Evolutionary conservation across 208 protist genomes (phyloP).

Genomic region (Leishmania braziliensis): DNA sequence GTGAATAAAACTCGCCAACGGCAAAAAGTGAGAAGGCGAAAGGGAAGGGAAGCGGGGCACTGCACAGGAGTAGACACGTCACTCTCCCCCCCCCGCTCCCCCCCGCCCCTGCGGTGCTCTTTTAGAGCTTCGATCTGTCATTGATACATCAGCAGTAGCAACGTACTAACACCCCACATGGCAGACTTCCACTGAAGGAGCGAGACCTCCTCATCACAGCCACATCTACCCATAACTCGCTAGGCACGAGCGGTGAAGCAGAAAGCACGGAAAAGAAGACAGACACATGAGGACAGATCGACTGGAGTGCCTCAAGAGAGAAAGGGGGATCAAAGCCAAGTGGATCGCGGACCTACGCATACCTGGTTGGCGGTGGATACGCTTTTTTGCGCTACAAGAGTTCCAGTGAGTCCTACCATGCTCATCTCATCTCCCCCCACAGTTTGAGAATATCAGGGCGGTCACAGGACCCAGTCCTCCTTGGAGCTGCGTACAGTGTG

Average conservation of each 20-base stretch:
- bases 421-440: background rate
- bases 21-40: background rate
- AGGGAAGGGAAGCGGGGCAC: background rate
- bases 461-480: conserved; percentile 41
- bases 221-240: background rate
- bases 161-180: background rate
- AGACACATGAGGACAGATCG: background rate
- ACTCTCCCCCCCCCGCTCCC: background rate
- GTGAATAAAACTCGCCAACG: too few species aligned
- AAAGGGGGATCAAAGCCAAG: background rate
- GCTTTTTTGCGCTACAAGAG: background rate
- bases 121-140: background rate
- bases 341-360: background rate
- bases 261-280: background rate
- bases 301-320: background rate
- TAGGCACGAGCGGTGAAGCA: background rate
- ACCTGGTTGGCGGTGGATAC: background rate
- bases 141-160: conserved; percentile 10
- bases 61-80: background rate
- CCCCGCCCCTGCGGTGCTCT: background rate
- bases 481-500: conserved; percentile 32
- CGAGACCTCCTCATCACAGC: background rate
- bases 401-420: background rate
- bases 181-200: background rate
- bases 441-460: background rate